Evolutionary conservation across 352 stramenopile species (phyloP).

Genomic region (Elongisporangium prolatum): DNA sequence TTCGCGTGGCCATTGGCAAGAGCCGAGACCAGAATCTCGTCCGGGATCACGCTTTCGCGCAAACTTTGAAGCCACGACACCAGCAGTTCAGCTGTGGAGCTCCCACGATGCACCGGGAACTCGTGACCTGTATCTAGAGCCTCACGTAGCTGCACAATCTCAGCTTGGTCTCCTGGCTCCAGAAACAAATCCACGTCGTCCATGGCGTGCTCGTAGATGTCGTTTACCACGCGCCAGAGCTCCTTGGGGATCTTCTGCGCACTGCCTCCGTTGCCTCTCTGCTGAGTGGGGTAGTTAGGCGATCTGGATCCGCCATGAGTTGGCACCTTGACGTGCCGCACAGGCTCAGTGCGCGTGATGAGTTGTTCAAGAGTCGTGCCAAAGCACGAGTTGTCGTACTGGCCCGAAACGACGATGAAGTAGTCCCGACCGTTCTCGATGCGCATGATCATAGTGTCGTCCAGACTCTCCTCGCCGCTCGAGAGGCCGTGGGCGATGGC

Average conservation of each 20-base stretch:
- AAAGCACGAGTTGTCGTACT: constrained; percentile 94
- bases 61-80: constrained; percentile 90
- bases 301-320: constrained; percentile 1
- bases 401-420: constrained; percentile 91
- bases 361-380: constrained; percentile 94
- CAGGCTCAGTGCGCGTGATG: constrained; percentile 85
- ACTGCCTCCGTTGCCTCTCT: constrained; percentile 14
- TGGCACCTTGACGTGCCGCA: constrained; percentile 53
- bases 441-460: constrained; percentile 96
- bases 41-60: constrained; percentile 85
- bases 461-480: constrained; percentile 86
- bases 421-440: constrained; percentile 96
- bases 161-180: constrained; percentile 56
- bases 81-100: constrained; percentile 91
- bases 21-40: constrained; percentile 71
- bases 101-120: constrained; percentile 80
- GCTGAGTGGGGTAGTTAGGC: background rate
- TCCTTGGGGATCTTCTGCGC: constrained; percentile 94
- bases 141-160: constrained; percentile 78
- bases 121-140: constrained; percentile 89
- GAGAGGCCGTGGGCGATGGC: constrained; percentile 88
- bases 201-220: constrained; percentile 85
- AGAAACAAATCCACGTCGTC: constrained; percentile 82
- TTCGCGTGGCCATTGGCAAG: constrained; percentile 52
- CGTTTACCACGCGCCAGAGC: constrained; percentile 97